A percentile compares a stretch with the other conserved stretches of the same genome.
Evolutionary conservation across 495 filamentous ascomycete species (phyloP).

Genomic region (Hypoxylon intermedium): DNA sequence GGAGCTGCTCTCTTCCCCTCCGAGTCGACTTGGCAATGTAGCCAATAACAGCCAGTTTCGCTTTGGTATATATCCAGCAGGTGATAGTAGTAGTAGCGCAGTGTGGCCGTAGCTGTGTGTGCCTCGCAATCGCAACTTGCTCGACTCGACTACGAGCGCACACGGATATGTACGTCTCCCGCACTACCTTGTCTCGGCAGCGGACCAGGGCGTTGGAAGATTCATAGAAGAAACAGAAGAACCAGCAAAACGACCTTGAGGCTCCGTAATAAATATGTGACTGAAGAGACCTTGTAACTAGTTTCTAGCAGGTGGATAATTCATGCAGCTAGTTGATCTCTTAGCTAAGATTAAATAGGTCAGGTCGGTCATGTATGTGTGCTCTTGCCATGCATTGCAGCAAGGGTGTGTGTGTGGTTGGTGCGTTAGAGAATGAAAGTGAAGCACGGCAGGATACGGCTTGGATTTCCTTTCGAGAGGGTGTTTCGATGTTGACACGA

Average conservation of each 20-base stretch:
- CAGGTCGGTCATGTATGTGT: constrained; percentile 26
- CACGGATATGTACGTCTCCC: constrained; percentile 22
- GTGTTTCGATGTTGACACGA: constrained; percentile 1
- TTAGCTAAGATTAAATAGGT: constrained; percentile 33
- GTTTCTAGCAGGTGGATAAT: constrained; percentile 19
- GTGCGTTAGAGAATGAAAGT: constrained; percentile 8
- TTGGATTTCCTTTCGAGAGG: constrained; percentile 1
- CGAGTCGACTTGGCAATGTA: constrained; percentile 18
- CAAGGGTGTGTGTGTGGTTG: constrained; percentile 23
- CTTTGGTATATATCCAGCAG: constrained; percentile 17
- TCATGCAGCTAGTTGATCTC: constrained; percentile 35
- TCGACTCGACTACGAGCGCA: constrained; percentile 18
- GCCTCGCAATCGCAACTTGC: constrained; percentile 22
- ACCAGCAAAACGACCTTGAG: constrained; percentile 6
- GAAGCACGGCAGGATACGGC: constrained; percentile 13
- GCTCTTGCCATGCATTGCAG: constrained; percentile 35
- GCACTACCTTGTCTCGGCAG: constrained; percentile 13
- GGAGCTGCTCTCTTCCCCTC: constrained; percentile 15
- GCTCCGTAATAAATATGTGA: constrained; percentile 24
- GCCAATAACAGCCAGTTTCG: constrained; percentile 28
- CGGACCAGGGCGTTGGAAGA: constrained; percentile 9
- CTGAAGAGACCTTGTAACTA: constrained; percentile 25
- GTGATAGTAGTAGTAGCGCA: constrained; percentile 15
- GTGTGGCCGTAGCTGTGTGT: constrained; percentile 17
- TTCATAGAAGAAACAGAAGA: constrained; percentile 10